These are phyloP conservation scores for Hansenula lynferdii DNA, from an alignment of 1,139 yeast species.

Conservation along the genomic window DNA sequence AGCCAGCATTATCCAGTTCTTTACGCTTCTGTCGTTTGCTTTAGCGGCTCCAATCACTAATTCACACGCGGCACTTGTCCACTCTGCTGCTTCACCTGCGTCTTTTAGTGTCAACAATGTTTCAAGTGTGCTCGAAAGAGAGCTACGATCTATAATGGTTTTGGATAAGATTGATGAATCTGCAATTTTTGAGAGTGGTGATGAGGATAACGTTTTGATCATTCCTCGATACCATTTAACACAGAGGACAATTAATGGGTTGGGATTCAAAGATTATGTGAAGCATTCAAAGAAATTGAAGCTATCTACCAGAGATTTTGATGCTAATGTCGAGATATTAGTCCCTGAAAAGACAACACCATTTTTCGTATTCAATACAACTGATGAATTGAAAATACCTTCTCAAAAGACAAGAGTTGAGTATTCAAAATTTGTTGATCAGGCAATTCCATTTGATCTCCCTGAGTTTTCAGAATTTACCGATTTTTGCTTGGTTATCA, in stretches of 20 bases:
- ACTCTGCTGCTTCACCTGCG: constrained; percentile 3
- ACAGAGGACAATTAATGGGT: constrained; percentile 12
- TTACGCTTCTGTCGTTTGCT: not conserved
- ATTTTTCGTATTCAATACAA: constrained; percentile 33
- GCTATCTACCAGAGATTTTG: constrained; percentile 8
- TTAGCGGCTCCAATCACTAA: not conserved
- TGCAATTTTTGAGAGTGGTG: not conserved
- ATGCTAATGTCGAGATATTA: constrained; percentile 15
- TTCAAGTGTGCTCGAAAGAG: constrained; percentile 1
- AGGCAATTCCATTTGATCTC: constrained; percentile 32
- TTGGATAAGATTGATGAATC: not conserved
- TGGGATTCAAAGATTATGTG: constrained; percentile 14
- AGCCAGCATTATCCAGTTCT: not conserved
- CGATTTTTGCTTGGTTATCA: constrained; percentile 34
- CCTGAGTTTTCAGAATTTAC: constrained; percentile 30
- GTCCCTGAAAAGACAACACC: constrained; percentile 31
- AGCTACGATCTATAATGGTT: constrained; percentile 4
- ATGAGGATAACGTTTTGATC: constrained; percentile 11
- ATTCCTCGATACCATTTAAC: constrained; percentile 16
- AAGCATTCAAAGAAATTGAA: constrained; percentile 14
- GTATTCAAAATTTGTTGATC: constrained; percentile 24
- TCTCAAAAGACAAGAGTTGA: constrained; percentile 12
- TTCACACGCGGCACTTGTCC: not conserved
- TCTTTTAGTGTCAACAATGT: not conserved
- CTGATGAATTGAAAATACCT: constrained; percentile 20